Conservation (phyloP, 2,329 filamentous ascomycete genomes). For the Zymoseptoria crescenta region DNA sequence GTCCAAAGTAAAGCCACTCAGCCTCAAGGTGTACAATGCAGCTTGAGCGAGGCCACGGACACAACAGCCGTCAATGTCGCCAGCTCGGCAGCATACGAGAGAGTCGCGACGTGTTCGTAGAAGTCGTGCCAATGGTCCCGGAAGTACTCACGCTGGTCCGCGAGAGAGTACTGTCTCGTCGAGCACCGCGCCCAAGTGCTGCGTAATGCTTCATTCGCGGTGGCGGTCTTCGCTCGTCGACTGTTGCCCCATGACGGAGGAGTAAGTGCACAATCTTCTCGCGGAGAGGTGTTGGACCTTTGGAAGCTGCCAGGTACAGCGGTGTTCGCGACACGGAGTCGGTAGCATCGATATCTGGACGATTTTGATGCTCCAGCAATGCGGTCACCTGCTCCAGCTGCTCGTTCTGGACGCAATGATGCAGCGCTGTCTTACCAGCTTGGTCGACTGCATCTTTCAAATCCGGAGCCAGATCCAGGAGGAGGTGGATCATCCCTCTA, state of each 20-base stretch:
- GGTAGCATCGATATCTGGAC: slow-evolving; percentile 11
- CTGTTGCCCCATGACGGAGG: slow-evolving; percentile 10
- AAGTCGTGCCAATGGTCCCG: slow-evolving; percentile 4
- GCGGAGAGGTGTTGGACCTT: slow-evolving; percentile 7
- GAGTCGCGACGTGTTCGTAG: slow-evolving; percentile 2
- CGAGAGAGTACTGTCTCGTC: slow-evolving; percentile 3
- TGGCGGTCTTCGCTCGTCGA: slow-evolving; percentile 5
- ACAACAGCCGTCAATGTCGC: neutral
- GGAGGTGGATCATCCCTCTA: slow-evolving; percentile 9
- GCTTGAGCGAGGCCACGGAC: neutral
- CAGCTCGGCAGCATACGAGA: slow-evolving; percentile 1
- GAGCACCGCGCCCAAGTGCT: neutral
- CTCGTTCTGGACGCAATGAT: slow-evolving; percentile 14
- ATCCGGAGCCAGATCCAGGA: slow-evolving; percentile 14
- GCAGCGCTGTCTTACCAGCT: slow-evolving; percentile 15
- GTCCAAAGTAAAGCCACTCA: too few relatives aligned
- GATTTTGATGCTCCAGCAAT: slow-evolving; percentile 9
- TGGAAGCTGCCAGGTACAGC: slow-evolving; percentile 15
- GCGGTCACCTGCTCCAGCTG: slow-evolving; percentile 8
- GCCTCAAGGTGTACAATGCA: too few relatives aligned
- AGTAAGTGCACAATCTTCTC: slow-evolving; percentile 13
- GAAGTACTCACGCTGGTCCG: slow-evolving; percentile 2
- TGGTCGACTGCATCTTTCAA: slow-evolving; percentile 14
- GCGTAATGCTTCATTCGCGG: slow-evolving; percentile 3
- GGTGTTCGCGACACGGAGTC: slow-evolving; percentile 12